Percentiles rank a stretch among this genome's conserved stretches.
phyloP scores from a whole-genome alignment of 2,329 filamentous ascomycete genomes.

The Talaromyces sp. region DNA sequence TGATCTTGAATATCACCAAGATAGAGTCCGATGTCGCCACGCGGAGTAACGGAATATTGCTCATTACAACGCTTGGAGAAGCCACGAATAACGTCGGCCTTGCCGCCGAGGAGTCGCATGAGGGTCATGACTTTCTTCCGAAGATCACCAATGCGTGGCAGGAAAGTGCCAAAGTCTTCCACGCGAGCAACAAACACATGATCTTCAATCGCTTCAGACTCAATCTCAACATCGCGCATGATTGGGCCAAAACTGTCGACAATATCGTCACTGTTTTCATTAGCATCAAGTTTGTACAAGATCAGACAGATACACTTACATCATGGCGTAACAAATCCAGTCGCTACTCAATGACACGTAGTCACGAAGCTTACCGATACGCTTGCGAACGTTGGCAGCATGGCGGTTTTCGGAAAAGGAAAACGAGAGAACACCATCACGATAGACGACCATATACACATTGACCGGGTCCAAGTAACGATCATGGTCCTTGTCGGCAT shows the following conservation, averaged over 20 bases:
- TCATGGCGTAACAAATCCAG: constrained; percentile 98
- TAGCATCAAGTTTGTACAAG: background rate
- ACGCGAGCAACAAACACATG: constrained; percentile 88
- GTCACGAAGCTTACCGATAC: constrained; percentile 89
- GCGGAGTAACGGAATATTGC: constrained; percentile 89
- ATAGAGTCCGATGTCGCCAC: constrained; percentile 94
- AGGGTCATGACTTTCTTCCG: constrained; percentile 94
- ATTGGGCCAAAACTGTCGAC: constrained; percentile 92
- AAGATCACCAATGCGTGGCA: constrained; percentile 82
- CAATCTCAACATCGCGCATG: constrained; percentile 79
- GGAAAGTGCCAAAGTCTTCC: constrained; percentile 82
- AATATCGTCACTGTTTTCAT: constrained; percentile 74
- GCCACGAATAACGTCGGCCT: constrained; percentile 95
- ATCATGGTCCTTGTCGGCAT: constrained; percentile 72
- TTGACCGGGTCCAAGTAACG: constrained; percentile 92
- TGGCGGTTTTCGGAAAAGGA: constrained; percentile 86
- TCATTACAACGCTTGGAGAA: constrained; percentile 99
- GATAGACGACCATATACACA: constrained; percentile 94
- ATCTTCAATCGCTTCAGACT: constrained; percentile 92
- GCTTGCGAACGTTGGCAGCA: constrained; percentile 80
- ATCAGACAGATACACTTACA: constrained; percentile 55
- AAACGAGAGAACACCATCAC: constrained; percentile 91
- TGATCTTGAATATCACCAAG: constrained; percentile 98
- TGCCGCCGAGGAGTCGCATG: constrained; percentile 88
- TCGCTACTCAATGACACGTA: constrained; percentile 93